phyloP scores from a whole-genome alignment of 2,329 filamentous ascomycete species.

The Penicillium oxalicum region DNA sequence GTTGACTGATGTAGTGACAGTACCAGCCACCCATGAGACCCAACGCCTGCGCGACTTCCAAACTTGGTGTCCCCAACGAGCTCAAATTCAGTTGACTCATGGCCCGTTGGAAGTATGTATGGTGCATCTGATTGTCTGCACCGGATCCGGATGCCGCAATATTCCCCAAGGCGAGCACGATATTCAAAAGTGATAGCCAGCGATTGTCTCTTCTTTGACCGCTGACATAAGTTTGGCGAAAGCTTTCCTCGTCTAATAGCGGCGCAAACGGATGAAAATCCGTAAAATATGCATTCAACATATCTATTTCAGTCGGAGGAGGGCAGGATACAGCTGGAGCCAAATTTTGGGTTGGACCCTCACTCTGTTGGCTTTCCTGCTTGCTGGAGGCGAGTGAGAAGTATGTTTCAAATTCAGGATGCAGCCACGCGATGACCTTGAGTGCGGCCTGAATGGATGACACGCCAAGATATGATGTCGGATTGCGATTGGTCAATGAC shows the following conservation, averaged over 20 bases:
- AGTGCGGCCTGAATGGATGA: slow-evolving; percentile 67
- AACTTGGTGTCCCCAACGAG: slow-evolving; percentile 59
- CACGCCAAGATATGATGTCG: slow-evolving; percentile 62
- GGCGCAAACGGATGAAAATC: slow-evolving; percentile 64
- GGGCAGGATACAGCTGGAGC: slow-evolving; percentile 7
- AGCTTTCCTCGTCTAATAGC: slow-evolving; percentile 63
- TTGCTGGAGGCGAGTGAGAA: slow-evolving; percentile 33
- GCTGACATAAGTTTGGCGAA: slow-evolving; percentile 57
- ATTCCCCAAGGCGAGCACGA: slow-evolving; percentile 67
- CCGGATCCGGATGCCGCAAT: slow-evolving; percentile 54
- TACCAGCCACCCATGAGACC: slow-evolving; percentile 67
- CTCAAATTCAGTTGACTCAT: slow-evolving; percentile 61
- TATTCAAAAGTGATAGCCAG: slow-evolving; percentile 66
- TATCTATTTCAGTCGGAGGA: slow-evolving; percentile 54
- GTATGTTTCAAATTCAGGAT: slow-evolving; percentile 42
- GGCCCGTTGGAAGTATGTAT: slow-evolving; percentile 61
- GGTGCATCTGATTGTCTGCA: slow-evolving; percentile 54
- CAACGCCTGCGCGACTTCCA: slow-evolving; percentile 65
- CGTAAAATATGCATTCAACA: slow-evolving; percentile 67
- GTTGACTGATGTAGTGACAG: slow-evolving; percentile 67
- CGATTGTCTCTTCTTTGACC: slow-evolving; percentile 58
- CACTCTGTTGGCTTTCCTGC: background rate
- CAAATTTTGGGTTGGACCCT: slow-evolving; percentile 24
- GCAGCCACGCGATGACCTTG: slow-evolving; percentile 56
- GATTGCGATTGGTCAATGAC: slow-evolving; percentile 53